Percentiles rank a stretch among this genome's conserved stretches.
Evolutionary conservation across 352 stramenopile genomes (phyloP).

Genomic region (Halophytophthora polymorphica): DNA sequence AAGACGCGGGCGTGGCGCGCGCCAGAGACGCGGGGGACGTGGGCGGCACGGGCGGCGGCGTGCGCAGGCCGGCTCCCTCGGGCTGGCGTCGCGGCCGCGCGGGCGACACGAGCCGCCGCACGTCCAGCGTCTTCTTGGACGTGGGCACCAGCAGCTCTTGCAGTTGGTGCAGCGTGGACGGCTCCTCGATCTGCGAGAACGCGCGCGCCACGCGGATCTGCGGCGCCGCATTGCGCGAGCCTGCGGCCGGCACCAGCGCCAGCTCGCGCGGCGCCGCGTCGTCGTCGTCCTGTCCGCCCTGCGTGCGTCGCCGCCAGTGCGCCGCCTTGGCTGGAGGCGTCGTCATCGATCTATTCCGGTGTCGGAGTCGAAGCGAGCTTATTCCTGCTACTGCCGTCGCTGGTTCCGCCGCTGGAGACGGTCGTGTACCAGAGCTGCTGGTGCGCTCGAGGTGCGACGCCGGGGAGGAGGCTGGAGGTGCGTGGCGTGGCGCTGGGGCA

Average conservation of each 20-base stretch:
- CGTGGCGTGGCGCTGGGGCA: neutral
- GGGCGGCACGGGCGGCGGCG: slow-evolving; percentile 16
- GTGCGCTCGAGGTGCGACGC: neutral
- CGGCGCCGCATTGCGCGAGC: neutral
- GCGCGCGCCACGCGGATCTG: slow-evolving; percentile 40
- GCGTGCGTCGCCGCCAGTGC: neutral
- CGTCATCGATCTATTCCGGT: too few relatives aligned
- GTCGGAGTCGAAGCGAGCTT: too few relatives aligned
- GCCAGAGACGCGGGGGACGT: slow-evolving; percentile 13
- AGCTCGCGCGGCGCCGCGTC: slow-evolving; percentile 32
- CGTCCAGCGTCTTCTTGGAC: slow-evolving; percentile 55
- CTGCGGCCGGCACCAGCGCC: slow-evolving; percentile 11
- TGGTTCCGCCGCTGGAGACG: slow-evolving; percentile 2
- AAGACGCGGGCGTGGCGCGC: slow-evolving; percentile 12
- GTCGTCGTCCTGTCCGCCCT: slow-evolving; percentile 23
- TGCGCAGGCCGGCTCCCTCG: neutral
- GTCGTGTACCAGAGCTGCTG: neutral
- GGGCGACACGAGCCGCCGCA: slow-evolving; percentile 52
- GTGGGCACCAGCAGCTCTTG: slow-evolving; percentile 15
- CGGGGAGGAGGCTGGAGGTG: neutral
- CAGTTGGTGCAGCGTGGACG: slow-evolving; percentile 32
- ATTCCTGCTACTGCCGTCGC: neutral
- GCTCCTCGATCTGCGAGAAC: slow-evolving; percentile 68
- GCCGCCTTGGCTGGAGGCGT: too few relatives aligned
- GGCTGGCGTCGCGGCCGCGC: slow-evolving; percentile 17